Evolutionary conservation across 192 early-diverging fungal genomes (phyloP).

Genomic region (Backusella psychrophila): DNA sequence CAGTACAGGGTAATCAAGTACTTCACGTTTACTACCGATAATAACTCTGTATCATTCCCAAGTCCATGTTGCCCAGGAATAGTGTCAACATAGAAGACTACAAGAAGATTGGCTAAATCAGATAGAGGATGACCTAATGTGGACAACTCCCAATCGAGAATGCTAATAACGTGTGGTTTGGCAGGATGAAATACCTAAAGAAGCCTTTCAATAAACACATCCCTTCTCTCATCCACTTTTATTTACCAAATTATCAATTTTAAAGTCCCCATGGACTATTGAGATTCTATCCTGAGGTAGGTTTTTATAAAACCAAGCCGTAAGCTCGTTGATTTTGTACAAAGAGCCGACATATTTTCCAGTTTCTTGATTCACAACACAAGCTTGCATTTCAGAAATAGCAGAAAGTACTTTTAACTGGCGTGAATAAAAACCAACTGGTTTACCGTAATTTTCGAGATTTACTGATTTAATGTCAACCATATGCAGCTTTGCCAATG

Average conservation of each 20-base stretch:
- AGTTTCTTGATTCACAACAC: slow-evolving; percentile 48
- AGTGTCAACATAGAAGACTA: slow-evolving; percentile 54
- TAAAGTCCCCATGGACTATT: slow-evolving; percentile 92
- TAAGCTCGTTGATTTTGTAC: slow-evolving; percentile 61
- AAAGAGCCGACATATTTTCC: slow-evolving; percentile 60
- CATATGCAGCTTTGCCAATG: slow-evolving; percentile 77
- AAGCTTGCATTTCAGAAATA: slow-evolving; percentile 68
- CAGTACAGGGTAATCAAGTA: slow-evolving; percentile 76
- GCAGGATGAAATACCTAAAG: slow-evolving; percentile 71
- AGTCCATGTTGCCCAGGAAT: slow-evolving; percentile 25
- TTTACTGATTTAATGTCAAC: slow-evolving; percentile 63
- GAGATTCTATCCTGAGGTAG: slow-evolving; percentile 70
- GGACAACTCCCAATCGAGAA: slow-evolving; percentile 92
- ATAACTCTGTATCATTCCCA: slow-evolving; percentile 36
- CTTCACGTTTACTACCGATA: slow-evolving; percentile 57
- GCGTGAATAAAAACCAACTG: slow-evolving; percentile 74
- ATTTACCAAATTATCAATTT: slow-evolving; percentile 41
- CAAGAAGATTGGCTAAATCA: slow-evolving; percentile 85
- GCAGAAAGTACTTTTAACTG: slow-evolving; percentile 70
- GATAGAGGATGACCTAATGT: slow-evolving; percentile 91
- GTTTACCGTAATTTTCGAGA: slow-evolving; percentile 65
- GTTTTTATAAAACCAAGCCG: slow-evolving; percentile 69
- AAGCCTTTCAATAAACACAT: neutral
- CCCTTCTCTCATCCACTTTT: neutral
- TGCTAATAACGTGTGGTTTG: slow-evolving; percentile 72